Evolutionary conservation across 1,284 basidiomycete species (phyloP).

Genomic region (Cryptococcus sp.): DNA sequence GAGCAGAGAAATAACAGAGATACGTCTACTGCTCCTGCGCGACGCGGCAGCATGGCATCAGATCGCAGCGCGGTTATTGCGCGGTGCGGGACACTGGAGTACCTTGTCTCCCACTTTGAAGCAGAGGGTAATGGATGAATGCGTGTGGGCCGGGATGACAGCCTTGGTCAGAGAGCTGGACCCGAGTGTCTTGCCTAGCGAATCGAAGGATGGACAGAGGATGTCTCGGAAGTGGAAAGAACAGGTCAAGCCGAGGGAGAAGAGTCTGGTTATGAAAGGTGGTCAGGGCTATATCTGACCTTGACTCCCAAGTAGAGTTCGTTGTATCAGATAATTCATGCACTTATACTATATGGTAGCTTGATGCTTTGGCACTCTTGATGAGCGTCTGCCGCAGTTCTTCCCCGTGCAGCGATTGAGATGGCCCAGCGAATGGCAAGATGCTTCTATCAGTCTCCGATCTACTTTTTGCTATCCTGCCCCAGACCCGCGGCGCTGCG

Average conservation of each 20-base stretch:
- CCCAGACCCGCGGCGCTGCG: constrained; percentile 50
- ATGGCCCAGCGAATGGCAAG: no score
- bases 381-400: no score
- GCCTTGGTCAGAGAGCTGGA: neutral
- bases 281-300: constrained; percentile 20
- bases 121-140: neutral
- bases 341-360: neutral
- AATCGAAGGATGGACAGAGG: neutral
- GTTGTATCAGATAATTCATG: neutral
- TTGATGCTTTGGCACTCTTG: neutral
- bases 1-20: constrained; percentile 13
- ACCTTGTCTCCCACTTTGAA: neutral
- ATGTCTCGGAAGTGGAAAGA: constrained; percentile 2
- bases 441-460: neutral
- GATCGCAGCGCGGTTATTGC: constrained; percentile 30
- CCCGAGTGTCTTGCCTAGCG: neutral
- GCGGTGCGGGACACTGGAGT: constrained; percentile 13
- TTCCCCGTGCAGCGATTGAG: no score
- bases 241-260: constrained; percentile 3
- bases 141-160: neutral
- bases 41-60: constrained; percentile 36
- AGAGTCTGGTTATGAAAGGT: constrained; percentile 18
- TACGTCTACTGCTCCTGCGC: constrained; percentile 30
- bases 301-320: no score
- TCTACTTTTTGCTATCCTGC: constrained; percentile 48